Base-by-base conservation (phyloP, 2,329 filamentous ascomycete species). In the Botrytis fabae region DNA sequence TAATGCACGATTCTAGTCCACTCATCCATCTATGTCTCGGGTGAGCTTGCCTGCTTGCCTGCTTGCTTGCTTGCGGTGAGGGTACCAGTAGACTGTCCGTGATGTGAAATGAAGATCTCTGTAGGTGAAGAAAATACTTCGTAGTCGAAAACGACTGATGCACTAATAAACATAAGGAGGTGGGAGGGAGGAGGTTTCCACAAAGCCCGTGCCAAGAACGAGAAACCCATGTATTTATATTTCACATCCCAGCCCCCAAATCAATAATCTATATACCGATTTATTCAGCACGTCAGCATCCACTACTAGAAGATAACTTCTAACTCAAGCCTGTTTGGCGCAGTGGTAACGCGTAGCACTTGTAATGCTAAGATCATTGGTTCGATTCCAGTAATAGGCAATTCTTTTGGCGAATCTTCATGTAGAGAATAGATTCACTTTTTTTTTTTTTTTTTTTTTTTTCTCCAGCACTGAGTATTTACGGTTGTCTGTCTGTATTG, bases 331-430 rank as follows among this genome's bases (percentile, higher is more conserved):
- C 64, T 68, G 64, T 48, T 68, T 68, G 64, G 64, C 64, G 64
- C 64, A 68, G 64, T 68, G 64, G 64, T 68, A 68, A 68, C 64
- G 64, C 64, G 64, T 68, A 68, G 64, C 64, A 68, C 64, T 68
- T 68, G 64, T 68, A 68, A 68, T 68, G 64, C 64, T 68, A 40
- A 68, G 64, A 68, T 68, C 64, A 68, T 68, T 68, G 64, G 64
- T 68, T 68, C 64, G 64, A 68, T 68, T 68, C 64, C 64, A 68
- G 64, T 68, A 68, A 48, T 68, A 68, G 64, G 64, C 64, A 68
- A 32, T 22, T 0, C 1, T 51, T 62, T 62, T 62, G 35, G 35
- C 35, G 12, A 7, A 1, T 10, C 40, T 4, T 18, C 1, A 10
- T 40, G 28, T 28, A 28, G 28, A 28, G 28, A 28, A 28, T 28